These are phyloP conservation scores for Pseudozyma sp. DNA, from an alignment of 1,284 basidiomycete genomes.

Conservation along the genomic window DNA sequence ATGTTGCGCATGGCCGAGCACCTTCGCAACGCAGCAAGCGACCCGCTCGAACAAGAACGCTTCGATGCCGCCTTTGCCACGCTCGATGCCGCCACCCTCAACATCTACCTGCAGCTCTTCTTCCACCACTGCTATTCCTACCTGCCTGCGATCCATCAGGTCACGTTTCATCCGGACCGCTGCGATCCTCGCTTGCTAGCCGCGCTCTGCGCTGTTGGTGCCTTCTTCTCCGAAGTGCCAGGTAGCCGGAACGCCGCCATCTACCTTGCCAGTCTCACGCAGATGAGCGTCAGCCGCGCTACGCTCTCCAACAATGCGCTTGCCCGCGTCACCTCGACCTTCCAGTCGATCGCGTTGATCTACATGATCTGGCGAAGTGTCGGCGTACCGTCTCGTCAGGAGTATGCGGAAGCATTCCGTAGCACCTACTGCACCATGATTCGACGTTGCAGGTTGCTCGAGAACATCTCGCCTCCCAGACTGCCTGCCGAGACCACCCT, in stretches of 20 bases:
- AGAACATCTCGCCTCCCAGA: slow-evolving; percentile 19
- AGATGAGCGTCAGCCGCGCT: slow-evolving; percentile 16
- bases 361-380: slow-evolving; percentile 27
- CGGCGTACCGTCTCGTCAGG: slow-evolving; percentile 21
- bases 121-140: slow-evolving; percentile 33
- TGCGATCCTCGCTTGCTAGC: slow-evolving; percentile 29
- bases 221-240: slow-evolving; percentile 28
- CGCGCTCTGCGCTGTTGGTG: slow-evolving; percentile 20
- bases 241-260: slow-evolving; percentile 21
- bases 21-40: slow-evolving; percentile 10
- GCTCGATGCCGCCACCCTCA: slow-evolving; percentile 22
- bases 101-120: slow-evolving; percentile 38
- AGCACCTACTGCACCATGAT: slow-evolving; percentile 25
- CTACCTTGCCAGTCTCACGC: slow-evolving; percentile 17
- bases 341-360: slow-evolving; percentile 22
- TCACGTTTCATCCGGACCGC: slow-evolving; percentile 29
- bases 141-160: slow-evolving; percentile 32
- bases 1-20: slow-evolving; percentile 19
- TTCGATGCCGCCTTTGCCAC: slow-evolving; percentile 16
- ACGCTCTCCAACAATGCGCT: slow-evolving; percentile 7
- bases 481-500: slow-evolving; percentile 8
- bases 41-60: slow-evolving; percentile 13
- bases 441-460: slow-evolving; percentile 21
- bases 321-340: slow-evolving; percentile 16
- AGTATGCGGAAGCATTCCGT: slow-evolving; percentile 28